Base-by-base conservation (phyloP, 306 rosid species). In the Sphenostylis stenocarpa region DNA sequence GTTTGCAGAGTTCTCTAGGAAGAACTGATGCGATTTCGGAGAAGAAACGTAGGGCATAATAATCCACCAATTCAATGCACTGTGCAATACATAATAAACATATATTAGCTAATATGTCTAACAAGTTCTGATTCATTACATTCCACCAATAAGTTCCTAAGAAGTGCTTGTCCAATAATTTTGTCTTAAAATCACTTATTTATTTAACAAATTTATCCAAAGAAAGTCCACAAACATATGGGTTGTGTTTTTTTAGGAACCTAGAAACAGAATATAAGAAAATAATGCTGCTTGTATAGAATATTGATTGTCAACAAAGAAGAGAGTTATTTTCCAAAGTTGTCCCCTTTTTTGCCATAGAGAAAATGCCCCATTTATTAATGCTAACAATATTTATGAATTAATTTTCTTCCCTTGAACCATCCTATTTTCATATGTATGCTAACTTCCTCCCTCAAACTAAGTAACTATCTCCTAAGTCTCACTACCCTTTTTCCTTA, bases 51-150 rank as follows among this genome's bases (percentile, higher is more conserved):
- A 94, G 82, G 75, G 85, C 88, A 80, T 95, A 91, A 33, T 82
- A 24, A 81, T 92, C 89, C 88, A 92, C 98, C 85, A 88, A 56
- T 67, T 69, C 75, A 24, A 61, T 3, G 87, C 99, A 95, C 99
- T 95, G 86, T 52, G 23, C 34, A 77, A 41, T 48, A 43, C 83
- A 47, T 36, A 75, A 14, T 11, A 77, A 44, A 73, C 41, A 67
- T 16, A 41, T 12, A 72, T 52, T 20, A 73, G 71, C 33, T 19
- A 48, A 70, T 3, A 20, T 14, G 28, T 28, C 57, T 48, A 23
- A 45, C 24, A 70, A 55, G 20, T 28, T 75, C 47, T 65, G 8
- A 65, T 38, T 74, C 51, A 51, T 69, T 31, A 60, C 60, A 48
- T 60, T 67, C 49, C 45, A 11, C 19, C 66, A 29, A 31, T 39